Evolutionary conservation across 139 green algal species (phyloP), one percentile per base, ranked within the genome.

Genomic region (Tetradesmus lagerheimii): DNA sequence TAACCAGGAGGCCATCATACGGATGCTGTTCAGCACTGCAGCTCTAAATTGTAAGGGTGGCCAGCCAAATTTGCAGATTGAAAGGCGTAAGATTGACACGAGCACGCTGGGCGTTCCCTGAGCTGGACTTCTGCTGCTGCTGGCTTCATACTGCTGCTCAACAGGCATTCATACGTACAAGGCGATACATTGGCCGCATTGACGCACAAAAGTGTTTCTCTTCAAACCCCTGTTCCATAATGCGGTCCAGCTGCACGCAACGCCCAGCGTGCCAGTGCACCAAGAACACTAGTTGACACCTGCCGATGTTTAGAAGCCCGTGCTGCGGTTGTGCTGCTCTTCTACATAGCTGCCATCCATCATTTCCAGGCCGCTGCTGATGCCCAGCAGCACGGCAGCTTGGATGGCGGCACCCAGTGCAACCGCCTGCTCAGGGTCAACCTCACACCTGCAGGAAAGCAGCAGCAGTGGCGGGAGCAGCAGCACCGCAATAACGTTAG

Each of bases 371-470:
- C 91, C 85, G n/a, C 88, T 64, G 31, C 86, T 92, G 18, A 93
- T 35, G 67, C 95, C 90, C 85, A 94, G 67, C 18, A 93, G 93
- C 85, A 98, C 96, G 76, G 94, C 97, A 82, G 95, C 97, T 93
- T 99, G 98, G 35, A 99, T 96, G 8, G 98, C 98, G 1, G 98
- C 98, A 29, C 98, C 98, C 39, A 99, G 94, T 0, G 98, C 98
- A n/a, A 99, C 98, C 43, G 98, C 94, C 85, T 85, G 91, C 93
- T 91, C 90, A 35, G 92, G 93, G 64, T 95, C 90, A 29, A 93
- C 91, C 3, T 89, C 93, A 27, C 37, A 50, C 83, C 76, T 89
- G 76, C 37, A 64, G 23, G 45, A 43, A 29, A 74, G 16, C 85
- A 64, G 62, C 27, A 50, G 29, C 43, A 76, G 27, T 9, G 35